Evolutionary conservation across 495 filamentous ascomycete species (phyloP).

Genomic region (Penicillium dipodomyicola): DNA sequence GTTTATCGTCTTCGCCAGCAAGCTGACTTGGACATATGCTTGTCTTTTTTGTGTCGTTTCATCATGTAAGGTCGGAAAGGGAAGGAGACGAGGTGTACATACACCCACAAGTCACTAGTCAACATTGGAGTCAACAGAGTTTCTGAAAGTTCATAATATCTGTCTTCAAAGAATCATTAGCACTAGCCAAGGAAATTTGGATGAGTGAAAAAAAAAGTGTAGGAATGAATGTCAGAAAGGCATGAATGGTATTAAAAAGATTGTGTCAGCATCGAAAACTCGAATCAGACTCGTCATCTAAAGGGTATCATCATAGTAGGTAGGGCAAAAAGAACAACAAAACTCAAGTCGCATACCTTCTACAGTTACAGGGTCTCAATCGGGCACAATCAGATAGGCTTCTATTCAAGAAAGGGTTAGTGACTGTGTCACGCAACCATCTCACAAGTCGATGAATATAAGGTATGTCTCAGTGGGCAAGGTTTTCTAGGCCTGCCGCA

Average conservation of each 20-base stretch:
- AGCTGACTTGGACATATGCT: constrained; percentile 60
- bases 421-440: constrained; percentile 26
- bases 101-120: constrained; percentile 26
- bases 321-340: constrained; percentile 15
- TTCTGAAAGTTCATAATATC: constrained; percentile 6
- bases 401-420: constrained; percentile 32
- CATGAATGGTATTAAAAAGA: constrained; percentile 58
- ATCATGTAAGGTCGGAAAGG: constrained; percentile 37
- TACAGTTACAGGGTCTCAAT: constrained; percentile 15
- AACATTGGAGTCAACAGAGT: constrained; percentile 1
- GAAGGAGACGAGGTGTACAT: constrained; percentile 28
- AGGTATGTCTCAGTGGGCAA: constrained; percentile 83
- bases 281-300: constrained; percentile 66
- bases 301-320: constrained; percentile 48
- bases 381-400: background rate
- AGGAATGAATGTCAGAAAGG: constrained; percentile 44
- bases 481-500: constrained; percentile 99
- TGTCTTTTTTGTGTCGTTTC: constrained; percentile 54
- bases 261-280: constrained; percentile 60
- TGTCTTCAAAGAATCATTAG: constrained; percentile 27
- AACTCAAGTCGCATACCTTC: constrained; percentile 23
- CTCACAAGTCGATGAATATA: constrained; percentile 22
- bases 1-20: constrained; percentile 49
- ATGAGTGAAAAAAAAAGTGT: constrained; percentile 5
- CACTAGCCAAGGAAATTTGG: constrained; percentile 17